Conservation (phyloP, 2,329 filamentous ascomycete genomes). For the Cercospora sesami region DNA sequence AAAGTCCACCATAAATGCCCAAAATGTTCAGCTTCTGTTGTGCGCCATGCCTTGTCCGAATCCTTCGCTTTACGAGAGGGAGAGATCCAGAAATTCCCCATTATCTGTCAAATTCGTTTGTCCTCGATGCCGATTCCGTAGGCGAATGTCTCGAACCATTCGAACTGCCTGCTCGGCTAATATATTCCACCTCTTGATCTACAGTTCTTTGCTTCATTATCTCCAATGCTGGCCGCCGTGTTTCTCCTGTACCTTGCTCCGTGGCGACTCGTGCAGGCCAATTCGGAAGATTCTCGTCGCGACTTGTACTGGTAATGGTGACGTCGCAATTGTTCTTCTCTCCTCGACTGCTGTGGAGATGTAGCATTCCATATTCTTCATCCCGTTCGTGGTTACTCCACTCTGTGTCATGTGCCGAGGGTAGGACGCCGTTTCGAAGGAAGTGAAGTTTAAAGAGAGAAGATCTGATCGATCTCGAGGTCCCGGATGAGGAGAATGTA, state of each 20-base stretch:
- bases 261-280: neutral
- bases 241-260: neutral
- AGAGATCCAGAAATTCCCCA: neutral
- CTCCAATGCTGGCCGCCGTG: constrained; percentile 14
- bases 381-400: constrained; percentile 20
- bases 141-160: neutral
- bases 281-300: neutral
- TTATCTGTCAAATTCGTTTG: neutral
- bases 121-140: neutral
- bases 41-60: neutral
- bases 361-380: constrained; percentile 21
- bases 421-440: neutral
- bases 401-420: constrained; percentile 11
- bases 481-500: neutral
- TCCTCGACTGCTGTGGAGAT: neutral
- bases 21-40: neutral
- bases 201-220: constrained; percentile 28
- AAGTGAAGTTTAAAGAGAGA: neutral
- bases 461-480: constrained; percentile 11
- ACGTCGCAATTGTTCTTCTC: constrained; percentile 2
- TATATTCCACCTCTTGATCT: constrained; percentile 25
- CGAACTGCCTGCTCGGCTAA: constrained; percentile 1
- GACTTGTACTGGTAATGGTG: neutral
- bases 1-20: neutral
- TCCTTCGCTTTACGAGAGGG: neutral